These are phyloP conservation scores for Cryphonectria japonica DNA, from an alignment of 2,329 filamentous ascomycete genomes.

Conservation along the genomic window DNA sequence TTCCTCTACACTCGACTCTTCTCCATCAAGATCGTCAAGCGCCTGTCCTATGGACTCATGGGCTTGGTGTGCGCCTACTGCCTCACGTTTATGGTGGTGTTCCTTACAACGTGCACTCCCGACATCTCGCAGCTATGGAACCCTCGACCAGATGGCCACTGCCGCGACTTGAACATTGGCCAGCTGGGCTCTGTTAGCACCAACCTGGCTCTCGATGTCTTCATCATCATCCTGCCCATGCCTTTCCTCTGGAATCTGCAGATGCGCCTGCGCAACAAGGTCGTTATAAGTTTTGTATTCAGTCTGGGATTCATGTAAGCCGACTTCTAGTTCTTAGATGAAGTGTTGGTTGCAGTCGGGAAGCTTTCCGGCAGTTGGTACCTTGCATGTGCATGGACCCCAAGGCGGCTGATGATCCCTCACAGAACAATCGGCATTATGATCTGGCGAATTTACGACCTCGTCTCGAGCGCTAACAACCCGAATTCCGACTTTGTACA, in stretches of 20 bases:
- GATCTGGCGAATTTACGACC: slow-evolving; percentile 8
- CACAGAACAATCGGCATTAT: slow-evolving; percentile 10
- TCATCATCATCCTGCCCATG: slow-evolving; percentile 14
- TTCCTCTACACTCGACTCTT: slow-evolving; percentile 2
- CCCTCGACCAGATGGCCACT: background rate
- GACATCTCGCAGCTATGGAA: slow-evolving; percentile 13
- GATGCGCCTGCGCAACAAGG: slow-evolving; percentile 6
- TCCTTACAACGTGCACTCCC: slow-evolving; percentile 4
- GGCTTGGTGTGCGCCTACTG: background rate
- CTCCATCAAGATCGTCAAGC: slow-evolving; percentile 1
- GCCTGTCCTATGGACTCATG: background rate
- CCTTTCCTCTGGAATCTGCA: slow-evolving; percentile 10
- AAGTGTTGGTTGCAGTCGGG: background rate
- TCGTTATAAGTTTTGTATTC: slow-evolving; percentile 3
- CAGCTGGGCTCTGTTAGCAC: slow-evolving; percentile 8
- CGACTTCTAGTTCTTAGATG: background rate
- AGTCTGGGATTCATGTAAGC: slow-evolving; percentile 10
- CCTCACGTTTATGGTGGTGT: background rate
- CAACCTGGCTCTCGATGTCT: slow-evolving; percentile 7
- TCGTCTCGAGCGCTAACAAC: background rate
- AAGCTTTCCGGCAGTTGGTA: background rate
- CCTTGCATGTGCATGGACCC: background rate
- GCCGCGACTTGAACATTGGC: slow-evolving; percentile 9
- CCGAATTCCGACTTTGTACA: background rate
- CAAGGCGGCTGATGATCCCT: background rate